Conservation (phyloP, 305 asterid species). For the Solanum hybrid region DNA sequence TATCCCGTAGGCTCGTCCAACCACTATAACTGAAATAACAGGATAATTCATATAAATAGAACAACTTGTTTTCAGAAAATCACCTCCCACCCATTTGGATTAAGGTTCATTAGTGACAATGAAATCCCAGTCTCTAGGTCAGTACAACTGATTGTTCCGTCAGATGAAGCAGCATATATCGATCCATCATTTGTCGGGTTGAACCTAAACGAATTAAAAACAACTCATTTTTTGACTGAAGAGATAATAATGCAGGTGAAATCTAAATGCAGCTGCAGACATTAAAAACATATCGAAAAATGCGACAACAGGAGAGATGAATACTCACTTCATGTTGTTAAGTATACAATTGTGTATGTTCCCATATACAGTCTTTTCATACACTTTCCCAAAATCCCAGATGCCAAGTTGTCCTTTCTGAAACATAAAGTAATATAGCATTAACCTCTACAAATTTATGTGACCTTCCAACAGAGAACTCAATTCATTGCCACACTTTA, state of each 20-base stretch:
- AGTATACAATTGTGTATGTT: slow-evolving; percentile 76
- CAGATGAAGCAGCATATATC: slow-evolving; percentile 84
- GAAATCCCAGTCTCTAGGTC: slow-evolving; percentile 94
- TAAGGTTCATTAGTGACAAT: slow-evolving; percentile 60
- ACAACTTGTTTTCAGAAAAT: background rate
- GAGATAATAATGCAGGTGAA: background rate
- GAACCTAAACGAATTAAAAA: slow-evolving; percentile 39
- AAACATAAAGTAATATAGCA: slow-evolving; percentile 13
- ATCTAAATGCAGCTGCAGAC: background rate
- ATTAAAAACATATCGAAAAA: background rate
- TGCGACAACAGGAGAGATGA: background rate
- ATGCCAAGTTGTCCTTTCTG: slow-evolving; percentile 99
- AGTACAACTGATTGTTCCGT: slow-evolving; percentile 84
- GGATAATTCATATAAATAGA: background rate
- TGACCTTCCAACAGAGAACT: background rate
- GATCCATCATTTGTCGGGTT: slow-evolving; percentile 70
- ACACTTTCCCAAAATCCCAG: slow-evolving; percentile 83
- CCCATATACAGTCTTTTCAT: slow-evolving; percentile 75
- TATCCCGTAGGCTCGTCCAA: background rate
- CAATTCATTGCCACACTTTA: slow-evolving; percentile 1
- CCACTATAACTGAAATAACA: background rate
- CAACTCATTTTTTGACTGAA: slow-evolving; percentile 9
- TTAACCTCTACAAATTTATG: slow-evolving; percentile 1
- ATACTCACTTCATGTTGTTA: slow-evolving; percentile 85
- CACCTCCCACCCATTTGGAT: slow-evolving; percentile 99